Evolutionary conservation across 208 protist species (phyloP).

Genomic region (Strigomonas culicis): DNA sequence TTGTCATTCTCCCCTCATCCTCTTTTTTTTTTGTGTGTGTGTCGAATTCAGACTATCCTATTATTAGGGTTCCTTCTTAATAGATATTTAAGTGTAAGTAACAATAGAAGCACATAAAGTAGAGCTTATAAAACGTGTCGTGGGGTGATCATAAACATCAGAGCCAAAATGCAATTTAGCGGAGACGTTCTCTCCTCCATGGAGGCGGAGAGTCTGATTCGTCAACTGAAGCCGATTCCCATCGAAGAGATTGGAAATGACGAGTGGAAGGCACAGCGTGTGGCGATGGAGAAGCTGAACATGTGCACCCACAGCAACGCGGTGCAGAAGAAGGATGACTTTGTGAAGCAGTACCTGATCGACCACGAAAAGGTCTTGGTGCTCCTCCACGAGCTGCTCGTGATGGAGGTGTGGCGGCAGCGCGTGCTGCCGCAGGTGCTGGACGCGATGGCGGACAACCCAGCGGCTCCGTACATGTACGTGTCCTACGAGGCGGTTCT

Average conservation of each 20-base stretch:
- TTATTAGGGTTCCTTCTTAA: no score
- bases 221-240: constrained; percentile 56
- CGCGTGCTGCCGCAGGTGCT: constrained; percentile 55
- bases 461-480: constrained; percentile 80
- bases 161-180: constrained; percentile 59
- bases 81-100: not conserved
- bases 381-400: constrained; percentile 79
- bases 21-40: not conserved
- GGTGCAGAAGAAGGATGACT: constrained; percentile 78
- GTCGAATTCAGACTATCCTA: not conserved
- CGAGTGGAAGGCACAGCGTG: constrained; percentile 81
- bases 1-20: not conserved
- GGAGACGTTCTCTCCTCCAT: constrained; percentile 41
- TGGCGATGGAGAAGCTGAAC: constrained; percentile 80
- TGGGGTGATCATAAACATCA: constrained; percentile 6
- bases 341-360: constrained; percentile 77
- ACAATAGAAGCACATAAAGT: not conserved
- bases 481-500: constrained; percentile 80
- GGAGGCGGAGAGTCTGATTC: constrained; percentile 71
- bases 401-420: constrained; percentile 86
- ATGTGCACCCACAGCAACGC: constrained; percentile 91
- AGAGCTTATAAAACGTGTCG: no score
- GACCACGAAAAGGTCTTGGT: constrained; percentile 72
- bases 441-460: constrained; percentile 47
- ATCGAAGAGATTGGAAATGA: constrained; percentile 59